phyloP scores from a whole-genome alignment of 495 filamentous ascomycete species.

The Lichina pygmaea region DNA sequence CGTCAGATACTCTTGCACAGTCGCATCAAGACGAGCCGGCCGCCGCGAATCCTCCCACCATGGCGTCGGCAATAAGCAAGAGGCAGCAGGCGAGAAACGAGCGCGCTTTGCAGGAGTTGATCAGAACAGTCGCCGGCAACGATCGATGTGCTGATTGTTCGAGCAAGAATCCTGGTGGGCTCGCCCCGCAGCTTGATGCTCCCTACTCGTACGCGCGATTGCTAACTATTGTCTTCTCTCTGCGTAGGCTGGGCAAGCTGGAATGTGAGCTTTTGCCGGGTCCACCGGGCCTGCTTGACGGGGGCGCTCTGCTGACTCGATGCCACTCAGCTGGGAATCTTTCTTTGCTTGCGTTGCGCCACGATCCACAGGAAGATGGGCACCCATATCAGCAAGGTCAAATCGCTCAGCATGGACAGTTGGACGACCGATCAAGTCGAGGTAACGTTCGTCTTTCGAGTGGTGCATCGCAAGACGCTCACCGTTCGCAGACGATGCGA shows the following conservation, averaged over 20 bases:
- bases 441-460: slow-evolving; percentile 18
- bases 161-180: slow-evolving; percentile 64
- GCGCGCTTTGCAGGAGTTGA: slow-evolving; percentile 66
- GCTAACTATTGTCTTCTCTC: slow-evolving; percentile 4
- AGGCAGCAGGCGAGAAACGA: slow-evolving; percentile 95
- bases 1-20: too few species aligned
- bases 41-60: background rate
- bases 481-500: slow-evolving; percentile 53
- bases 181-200: background rate
- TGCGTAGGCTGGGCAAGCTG: slow-evolving; percentile 82
- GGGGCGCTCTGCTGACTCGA: too few species aligned
- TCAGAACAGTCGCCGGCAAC: slow-evolving; percentile 71
- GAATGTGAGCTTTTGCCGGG: slow-evolving; percentile 39
- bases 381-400: slow-evolving; percentile 94
- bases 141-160: slow-evolving; percentile 85
- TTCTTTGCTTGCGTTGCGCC: slow-evolving; percentile 94
- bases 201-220: background rate
- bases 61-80: slow-evolving; percentile 21
- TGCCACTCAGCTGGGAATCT: slow-evolving; percentile 51
- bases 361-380: slow-evolving; percentile 87
- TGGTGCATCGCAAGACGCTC: background rate
- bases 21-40: too few species aligned
- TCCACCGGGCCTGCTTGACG: background rate
- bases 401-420: slow-evolving; percentile 90
- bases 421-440: slow-evolving; percentile 93